These are phyloP conservation scores for Globisporangium cylindrosporum DNA, from an alignment of 352 stramenopile species.

Conservation along the genomic window DNA sequence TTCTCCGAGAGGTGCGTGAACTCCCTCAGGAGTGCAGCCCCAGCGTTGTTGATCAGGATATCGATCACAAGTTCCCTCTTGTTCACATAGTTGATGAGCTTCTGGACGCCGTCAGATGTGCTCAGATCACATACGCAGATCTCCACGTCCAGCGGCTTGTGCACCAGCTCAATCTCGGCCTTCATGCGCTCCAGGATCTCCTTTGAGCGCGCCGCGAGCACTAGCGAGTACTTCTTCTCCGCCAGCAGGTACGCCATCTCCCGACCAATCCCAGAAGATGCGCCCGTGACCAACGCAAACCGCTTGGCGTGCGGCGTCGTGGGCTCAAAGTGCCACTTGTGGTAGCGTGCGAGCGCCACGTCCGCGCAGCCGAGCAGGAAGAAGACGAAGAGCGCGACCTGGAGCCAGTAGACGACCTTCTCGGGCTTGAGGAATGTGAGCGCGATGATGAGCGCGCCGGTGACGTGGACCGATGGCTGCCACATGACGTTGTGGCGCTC, in stretches of 20 bases:
- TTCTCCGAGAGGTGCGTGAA: conserved; percentile 41
- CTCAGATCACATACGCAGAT: conserved; percentile 62
- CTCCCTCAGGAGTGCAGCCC: conserved; percentile 33
- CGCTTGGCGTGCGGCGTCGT: conserved; percentile 45
- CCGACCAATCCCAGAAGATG: conserved; percentile 62
- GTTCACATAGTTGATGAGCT: conserved; percentile 50
- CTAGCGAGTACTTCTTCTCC: conserved; percentile 76
- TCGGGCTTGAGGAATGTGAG: conserved; percentile 41
- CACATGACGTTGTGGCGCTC: conserved; percentile 38
- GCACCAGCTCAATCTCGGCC: conserved; percentile 69
- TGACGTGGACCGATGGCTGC: conserved; percentile 40
- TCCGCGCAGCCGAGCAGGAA: conserved; percentile 55
- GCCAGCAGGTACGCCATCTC: conserved; percentile 81
- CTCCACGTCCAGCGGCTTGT: conserved; percentile 53
- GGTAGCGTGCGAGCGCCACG: conserved; percentile 61
- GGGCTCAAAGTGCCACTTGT: conserved; percentile 58
- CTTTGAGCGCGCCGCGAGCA: conserved; percentile 61
- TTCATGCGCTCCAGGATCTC: conserved; percentile 66
- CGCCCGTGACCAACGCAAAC: conserved; percentile 73
- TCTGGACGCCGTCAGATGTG: conserved; percentile 47
- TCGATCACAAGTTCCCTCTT: conserved; percentile 68
- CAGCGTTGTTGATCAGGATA: conserved; percentile 85
- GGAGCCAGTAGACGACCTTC: conserved; percentile 36
- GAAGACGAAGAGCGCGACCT: conserved; percentile 46
- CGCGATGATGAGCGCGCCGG: conserved; percentile 46